phyloP scores from a whole-genome alignment of 345 rosid species.

The Eucalyptus grandis region DNA sequence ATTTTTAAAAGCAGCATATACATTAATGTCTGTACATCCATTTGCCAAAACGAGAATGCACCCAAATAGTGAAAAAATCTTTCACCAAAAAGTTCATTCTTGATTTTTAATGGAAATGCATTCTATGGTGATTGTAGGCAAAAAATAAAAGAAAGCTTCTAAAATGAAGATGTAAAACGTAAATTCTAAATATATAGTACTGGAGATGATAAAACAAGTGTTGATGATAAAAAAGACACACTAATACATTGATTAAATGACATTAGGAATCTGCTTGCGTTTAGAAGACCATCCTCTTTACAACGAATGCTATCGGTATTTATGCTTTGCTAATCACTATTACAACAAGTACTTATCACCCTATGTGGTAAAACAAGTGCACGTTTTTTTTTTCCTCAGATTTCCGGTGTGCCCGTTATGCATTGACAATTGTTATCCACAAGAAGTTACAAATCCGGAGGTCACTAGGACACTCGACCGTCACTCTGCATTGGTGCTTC shows the following conservation, averaged over 20 bases:
- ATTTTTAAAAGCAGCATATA: background rate
- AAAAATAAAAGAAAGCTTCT: background rate
- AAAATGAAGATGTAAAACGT: background rate
- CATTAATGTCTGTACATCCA: background rate
- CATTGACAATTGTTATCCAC: background rate
- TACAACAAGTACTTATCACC: background rate
- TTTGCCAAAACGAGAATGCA: background rate
- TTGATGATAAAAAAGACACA: background rate
- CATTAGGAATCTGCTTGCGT: background rate
- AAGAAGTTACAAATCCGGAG: background rate
- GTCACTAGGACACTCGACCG: background rate
- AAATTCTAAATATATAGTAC: background rate
- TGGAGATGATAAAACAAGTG: background rate
- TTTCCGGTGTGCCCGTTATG: background rate
- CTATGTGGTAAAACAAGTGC: background rate
- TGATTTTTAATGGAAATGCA: background rate
- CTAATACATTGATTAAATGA: background rate
- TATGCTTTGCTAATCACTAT: background rate
- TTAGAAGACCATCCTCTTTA: background rate
- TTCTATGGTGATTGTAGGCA: background rate
- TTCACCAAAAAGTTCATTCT: background rate
- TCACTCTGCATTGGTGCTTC: background rate
- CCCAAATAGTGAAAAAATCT: background rate
- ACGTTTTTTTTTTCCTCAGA: background rate
- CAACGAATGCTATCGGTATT: background rate